Conservation (phyloP, 345 rosid species). For the Aethionema arabicum region DNA sequence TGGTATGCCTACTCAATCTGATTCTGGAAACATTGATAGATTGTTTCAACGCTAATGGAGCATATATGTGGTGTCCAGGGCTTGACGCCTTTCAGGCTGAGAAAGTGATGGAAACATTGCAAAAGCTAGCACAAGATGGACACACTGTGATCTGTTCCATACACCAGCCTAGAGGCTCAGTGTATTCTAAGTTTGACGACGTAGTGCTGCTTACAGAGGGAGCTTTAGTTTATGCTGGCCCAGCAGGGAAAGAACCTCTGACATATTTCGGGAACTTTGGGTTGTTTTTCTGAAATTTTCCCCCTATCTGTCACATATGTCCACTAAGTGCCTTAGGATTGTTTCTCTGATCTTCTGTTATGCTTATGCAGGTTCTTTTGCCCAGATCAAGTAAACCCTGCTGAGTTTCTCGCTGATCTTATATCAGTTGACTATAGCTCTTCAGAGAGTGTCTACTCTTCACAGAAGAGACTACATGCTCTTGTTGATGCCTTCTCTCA, state of each 20-base stretch:
- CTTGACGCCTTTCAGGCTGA: slow-evolving; percentile 99
- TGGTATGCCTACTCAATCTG: slow-evolving; percentile 47
- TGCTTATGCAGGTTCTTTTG: slow-evolving; percentile 62
- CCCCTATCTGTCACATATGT: not conserved
- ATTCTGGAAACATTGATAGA: slow-evolving; percentile 4
- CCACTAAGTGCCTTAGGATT: slow-evolving; percentile 1
- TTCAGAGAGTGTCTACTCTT: slow-evolving; percentile 67
- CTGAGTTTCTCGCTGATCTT: slow-evolving; percentile 97
- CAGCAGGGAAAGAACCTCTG: slow-evolving; percentile 78
- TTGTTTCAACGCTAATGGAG: not conserved
- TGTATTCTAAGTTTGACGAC: slow-evolving; percentile 86
- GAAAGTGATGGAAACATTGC: slow-evolving; percentile 93
- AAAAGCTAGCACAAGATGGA: slow-evolving; percentile 84
- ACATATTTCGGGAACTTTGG: slow-evolving; percentile 80
- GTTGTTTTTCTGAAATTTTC: slow-evolving; percentile 46
- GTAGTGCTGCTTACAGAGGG: slow-evolving; percentile 83
- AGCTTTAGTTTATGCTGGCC: slow-evolving; percentile 80
- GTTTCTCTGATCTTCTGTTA: slow-evolving; percentile 21
- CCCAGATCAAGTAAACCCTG: slow-evolving; percentile 92
- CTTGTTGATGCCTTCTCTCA: slow-evolving; percentile 80
- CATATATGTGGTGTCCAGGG: slow-evolving; percentile 51
- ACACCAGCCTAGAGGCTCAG: slow-evolving; percentile 97
- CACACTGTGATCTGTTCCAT: slow-evolving; percentile 97
- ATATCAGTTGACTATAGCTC: slow-evolving; percentile 91
- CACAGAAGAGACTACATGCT: slow-evolving; percentile 83